Percentiles rank a stretch among this genome's conserved stretches.
phyloP scores from a whole-genome alignment of 257 asterid genomes.

The Capsicum baccatum region DNA sequence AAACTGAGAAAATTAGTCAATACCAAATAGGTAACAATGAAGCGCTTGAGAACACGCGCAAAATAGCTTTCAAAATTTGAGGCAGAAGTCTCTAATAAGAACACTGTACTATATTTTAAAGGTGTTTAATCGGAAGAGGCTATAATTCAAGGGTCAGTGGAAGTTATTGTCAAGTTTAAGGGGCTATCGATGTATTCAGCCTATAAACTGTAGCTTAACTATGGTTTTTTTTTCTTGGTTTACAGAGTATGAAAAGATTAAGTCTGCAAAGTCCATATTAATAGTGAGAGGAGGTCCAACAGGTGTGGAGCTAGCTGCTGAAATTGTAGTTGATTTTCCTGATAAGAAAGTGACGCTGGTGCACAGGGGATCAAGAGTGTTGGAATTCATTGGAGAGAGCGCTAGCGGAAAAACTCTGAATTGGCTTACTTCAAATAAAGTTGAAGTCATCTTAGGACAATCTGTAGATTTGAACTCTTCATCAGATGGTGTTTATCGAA shows the following conservation, averaged over 20 bases:
- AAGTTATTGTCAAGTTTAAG: too few species aligned
- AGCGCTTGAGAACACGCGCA: too few species aligned
- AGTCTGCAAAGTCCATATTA: slow-evolving; percentile 62
- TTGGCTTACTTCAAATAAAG: slow-evolving; percentile 76
- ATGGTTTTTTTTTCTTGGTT: not conserved
- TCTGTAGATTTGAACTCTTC: slow-evolving; percentile 56
- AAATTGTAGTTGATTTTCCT: slow-evolving; percentile 72
- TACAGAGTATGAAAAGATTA: slow-evolving; percentile 77
- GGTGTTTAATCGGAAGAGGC: too few species aligned
- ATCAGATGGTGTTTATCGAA: slow-evolving; percentile 55
- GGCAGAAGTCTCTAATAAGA: too few species aligned
- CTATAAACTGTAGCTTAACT: not conserved
- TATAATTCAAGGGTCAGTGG: too few species aligned
- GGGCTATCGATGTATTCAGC: too few species aligned
- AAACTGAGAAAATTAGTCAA: slow-evolving; percentile 54
- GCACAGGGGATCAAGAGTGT: slow-evolving; percentile 74
- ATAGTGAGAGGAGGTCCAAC: slow-evolving; percentile 91
- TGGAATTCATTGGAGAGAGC: slow-evolving; percentile 66
- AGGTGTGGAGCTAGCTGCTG: slow-evolving; percentile 93
- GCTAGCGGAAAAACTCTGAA: slow-evolving; percentile 72
- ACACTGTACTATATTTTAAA: too few species aligned
- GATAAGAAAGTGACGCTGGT: slow-evolving; percentile 78
- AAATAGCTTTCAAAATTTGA: too few species aligned
- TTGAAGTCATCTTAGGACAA: slow-evolving; percentile 73
- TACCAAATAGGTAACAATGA: slow-evolving; percentile 59